Evolutionary conservation across 768 basidiomycete species (phyloP).

Genomic region (Suillus lakei): DNA sequence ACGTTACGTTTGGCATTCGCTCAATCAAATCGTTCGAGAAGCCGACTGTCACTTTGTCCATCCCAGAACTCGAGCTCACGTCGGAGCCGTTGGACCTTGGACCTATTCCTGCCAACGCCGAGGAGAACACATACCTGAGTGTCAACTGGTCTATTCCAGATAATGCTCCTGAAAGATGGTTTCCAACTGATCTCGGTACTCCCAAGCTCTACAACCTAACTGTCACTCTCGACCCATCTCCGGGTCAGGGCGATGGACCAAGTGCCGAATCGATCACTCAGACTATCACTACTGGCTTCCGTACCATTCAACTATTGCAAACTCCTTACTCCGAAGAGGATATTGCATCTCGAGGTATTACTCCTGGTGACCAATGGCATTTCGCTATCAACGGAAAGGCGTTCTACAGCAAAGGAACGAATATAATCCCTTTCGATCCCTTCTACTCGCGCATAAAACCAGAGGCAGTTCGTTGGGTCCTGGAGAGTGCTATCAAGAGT

Average conservation of each 20-base stretch:
- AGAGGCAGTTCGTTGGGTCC: constrained; percentile 56
- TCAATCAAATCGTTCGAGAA: constrained; percentile 41
- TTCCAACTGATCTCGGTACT: constrained; percentile 56
- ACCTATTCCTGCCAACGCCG: constrained; percentile 23
- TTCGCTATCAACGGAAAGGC: constrained; percentile 62
- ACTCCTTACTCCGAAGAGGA: constrained; percentile 50
- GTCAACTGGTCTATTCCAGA: constrained; percentile 53
- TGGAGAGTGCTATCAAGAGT: constrained; percentile 57
- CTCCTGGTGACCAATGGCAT: constrained; percentile 64
- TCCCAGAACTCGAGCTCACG: constrained; percentile 51
- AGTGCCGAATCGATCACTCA: constrained; percentile 37
- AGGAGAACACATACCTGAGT: constrained; percentile 44
- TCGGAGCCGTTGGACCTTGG: constrained; percentile 36
- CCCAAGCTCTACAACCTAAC: constrained; percentile 60
- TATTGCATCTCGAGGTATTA: constrained; percentile 51
- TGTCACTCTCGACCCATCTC: constrained; percentile 40
- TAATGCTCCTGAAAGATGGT: constrained; percentile 54
- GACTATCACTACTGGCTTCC: constrained; percentile 56
- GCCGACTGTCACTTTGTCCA: constrained; percentile 46
- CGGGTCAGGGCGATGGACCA: constrained; percentile 9
- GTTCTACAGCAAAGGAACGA: constrained; percentile 60
- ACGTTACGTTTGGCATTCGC: constrained; percentile 54
- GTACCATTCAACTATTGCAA: constrained; percentile 60
- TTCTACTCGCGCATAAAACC: constrained; percentile 58
- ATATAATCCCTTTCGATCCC: constrained; percentile 65